Base-by-base conservation (phyloP, 768 basidiomycete genomes). In the Dacryopinax primogenitus region DNA sequence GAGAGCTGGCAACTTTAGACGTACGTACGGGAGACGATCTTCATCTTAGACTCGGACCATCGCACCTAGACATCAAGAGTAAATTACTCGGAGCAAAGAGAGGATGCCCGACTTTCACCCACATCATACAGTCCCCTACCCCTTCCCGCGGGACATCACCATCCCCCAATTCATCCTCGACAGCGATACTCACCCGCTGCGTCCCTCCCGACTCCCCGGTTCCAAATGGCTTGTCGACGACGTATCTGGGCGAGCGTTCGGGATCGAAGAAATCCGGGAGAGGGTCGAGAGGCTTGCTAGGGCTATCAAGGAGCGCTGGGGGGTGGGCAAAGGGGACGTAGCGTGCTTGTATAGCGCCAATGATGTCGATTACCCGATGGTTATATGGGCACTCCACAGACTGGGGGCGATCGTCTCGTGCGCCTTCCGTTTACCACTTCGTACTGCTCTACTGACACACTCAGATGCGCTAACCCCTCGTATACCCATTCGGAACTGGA, bases 101-200 rank as follows among this genome's bases (percentile, higher is more conserved):
- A 62, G 23, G 62, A 63, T 63, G 62, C 62, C 62, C 30, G 36
- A 35, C 62, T 63, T 63, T 21, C 51, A 28, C 51, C 26, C 62
- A 12, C 62, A 23, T 21, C 33, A n/a, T 21, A 3, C 32, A 16
- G 62, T 39, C 34, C 62, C 62, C 7, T 39, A 39, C 62, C 36
- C 66, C 18, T 64, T 58, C 33, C 66, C 66, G 13, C 64, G 62
- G 32, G 67, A 71, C 65, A 62, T 71, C 21, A 71, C 67, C 1
- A 34, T 71, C 33, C 68, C 69, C 32, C 70, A 71, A 64, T 71
- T 71, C 66, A 69, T 71, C 41, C 69, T 70, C 28, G 70, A 71
- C 41, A 32, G 51, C 51, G 18, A 18, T 32, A 33, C 67, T 18
- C 69, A 71, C 39, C 69, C 69, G 28, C 63, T 70, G 13, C 65